Base-by-base conservation (phyloP, 2,329 filamentous ascomycete species). In the Diaporthe ampelina region DNA sequence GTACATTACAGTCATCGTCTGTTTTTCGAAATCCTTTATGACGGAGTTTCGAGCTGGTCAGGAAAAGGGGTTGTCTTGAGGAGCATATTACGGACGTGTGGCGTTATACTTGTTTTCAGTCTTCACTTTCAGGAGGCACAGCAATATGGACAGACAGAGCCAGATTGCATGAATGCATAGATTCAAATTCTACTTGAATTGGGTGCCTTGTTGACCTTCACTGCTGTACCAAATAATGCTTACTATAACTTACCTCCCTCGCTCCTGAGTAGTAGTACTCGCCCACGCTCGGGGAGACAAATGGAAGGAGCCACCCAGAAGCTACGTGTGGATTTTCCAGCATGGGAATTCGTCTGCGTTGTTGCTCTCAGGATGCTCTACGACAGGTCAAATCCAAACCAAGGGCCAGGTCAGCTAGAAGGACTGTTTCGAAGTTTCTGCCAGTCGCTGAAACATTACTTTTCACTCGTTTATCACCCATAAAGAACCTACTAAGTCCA, bases 41-140 rank as follows among this genome's bases (percentile, higher is more conserved):
- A 68, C n/a, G 74, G 74, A 74, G 74, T 74, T 72, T 63, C 32
- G 61, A 65, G 32, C 11, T 35, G 5, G 48, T 50, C 29, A 59
- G 68, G 58, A 59, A 67, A 65, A 59, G 68, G 68, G 19, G 40
- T 32, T 35, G 32, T 50, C 50, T 50, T 45, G 32, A 48, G 63
- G 29, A 69, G 56, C 45, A 72, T 50, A n/a, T 15, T 40, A n/a
- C 57, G 61, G 74, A 45, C 48, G 13, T 59, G 57, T n/a, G 74
- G 69, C 61, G 69, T 76, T 70, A 26, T 68, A 68, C n/a, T 40
- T 68, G 63, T 50, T 37, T 35, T 59, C 68, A 21, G 57, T 68
- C 11, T 19, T 63, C 52, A 43, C 58, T 71, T 75, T 59, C 32
- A 48, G 40, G 71, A 40, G 21, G n/a, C 57, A 37, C 45, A 73